phyloP scores from a whole-genome alignment of 495 filamentous ascomycete genomes.

The Daldinia childiae region DNA sequence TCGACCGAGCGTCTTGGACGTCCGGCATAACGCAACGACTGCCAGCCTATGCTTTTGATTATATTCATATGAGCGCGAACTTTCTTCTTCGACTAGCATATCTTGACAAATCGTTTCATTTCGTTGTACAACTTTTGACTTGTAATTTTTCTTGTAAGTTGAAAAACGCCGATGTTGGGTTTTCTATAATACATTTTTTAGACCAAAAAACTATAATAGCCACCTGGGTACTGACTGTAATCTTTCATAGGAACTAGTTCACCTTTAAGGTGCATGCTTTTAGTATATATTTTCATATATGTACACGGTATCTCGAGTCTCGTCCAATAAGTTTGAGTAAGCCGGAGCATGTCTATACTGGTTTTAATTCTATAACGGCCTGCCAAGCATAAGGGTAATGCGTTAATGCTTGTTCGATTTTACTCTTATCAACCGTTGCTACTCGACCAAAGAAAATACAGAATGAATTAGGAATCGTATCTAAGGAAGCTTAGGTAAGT shows the following conservation, averaged over 20 bases:
- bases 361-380: constrained; percentile 9
- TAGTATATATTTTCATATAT: constrained; percentile 11
- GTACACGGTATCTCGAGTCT: constrained; percentile 10
- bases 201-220: constrained; percentile 5
- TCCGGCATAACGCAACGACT: constrained; percentile 24
- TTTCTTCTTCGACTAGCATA: constrained; percentile 22
- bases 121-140: constrained; percentile 20
- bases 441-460: not conserved
- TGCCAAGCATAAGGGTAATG: constrained; percentile 6
- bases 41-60: constrained; percentile 29
- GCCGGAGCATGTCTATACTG: constrained; percentile 14
- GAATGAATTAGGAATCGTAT: constrained; percentile 9
- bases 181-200: not conserved
- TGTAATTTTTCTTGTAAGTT: constrained; percentile 18
- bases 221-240: too few relatives aligned
- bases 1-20: constrained; percentile 27
- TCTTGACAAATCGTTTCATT: constrained; percentile 21
- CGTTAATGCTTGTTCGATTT: constrained; percentile 7
- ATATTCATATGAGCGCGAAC: constrained; percentile 25
- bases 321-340: constrained; percentile 15
- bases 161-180: not conserved
- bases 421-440: not conserved
- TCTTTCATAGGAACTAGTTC: constrained; percentile 18
- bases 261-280: not conserved
- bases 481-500: constrained; percentile 34